Evolutionary conservation across 2,329 filamentous ascomycete genomes (phyloP), one percentile per base, ranked within the genome.

Genomic region (Penicillium sp.): DNA sequence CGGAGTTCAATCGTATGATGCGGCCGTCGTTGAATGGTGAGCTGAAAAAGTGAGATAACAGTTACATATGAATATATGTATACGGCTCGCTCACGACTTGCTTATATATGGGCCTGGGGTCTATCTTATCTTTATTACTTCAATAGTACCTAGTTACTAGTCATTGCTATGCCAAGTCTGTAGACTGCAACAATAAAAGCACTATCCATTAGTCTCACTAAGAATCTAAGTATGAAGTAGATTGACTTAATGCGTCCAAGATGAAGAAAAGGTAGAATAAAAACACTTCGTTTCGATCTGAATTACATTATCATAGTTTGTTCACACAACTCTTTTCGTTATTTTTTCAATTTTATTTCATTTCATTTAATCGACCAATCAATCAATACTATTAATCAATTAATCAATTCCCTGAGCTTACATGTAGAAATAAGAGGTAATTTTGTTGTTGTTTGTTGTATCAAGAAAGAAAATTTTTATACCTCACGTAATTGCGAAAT

Each of bases 1-100:
- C 57, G 9, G 60, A 68, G 24, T 59, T 59, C 49, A 56, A 43
- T 24, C 35, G 48, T 28, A 56, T 55, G 40, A 38, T 42, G 23
- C 52, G 52, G 23, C 51, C 26, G 8, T 58, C 46, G n/a, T 50
- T 54, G 46, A 30, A 47, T 48, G 57, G 28, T 12, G 57, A 59
- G 20, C 52, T 59, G 35, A 43, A 43, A 38, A 43, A 23, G 20
- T 43, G 20, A 43, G 14, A 35, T 3, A 14, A 18, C 18, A 21
- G 40, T 7, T 14, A 18, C 5, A 42, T 47, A n/a, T 54, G 12
- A 28, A 11, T 20, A 30, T 21, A 38, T 47, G 30, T 43, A 30
- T 9, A n/a, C 21, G 18, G 14, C n/a, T 8, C 21, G 5, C 18
- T 24, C 5, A 18, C 6, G 14, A 4, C 26, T 47, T 18, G 45